A percentile compares a stretch with the other conserved stretches of the same genome.
These are phyloP conservation scores for Ophiostoma australiae DNA, from an alignment of 2,329 filamentous ascomycete species.

Conservation along the genomic window DNA sequence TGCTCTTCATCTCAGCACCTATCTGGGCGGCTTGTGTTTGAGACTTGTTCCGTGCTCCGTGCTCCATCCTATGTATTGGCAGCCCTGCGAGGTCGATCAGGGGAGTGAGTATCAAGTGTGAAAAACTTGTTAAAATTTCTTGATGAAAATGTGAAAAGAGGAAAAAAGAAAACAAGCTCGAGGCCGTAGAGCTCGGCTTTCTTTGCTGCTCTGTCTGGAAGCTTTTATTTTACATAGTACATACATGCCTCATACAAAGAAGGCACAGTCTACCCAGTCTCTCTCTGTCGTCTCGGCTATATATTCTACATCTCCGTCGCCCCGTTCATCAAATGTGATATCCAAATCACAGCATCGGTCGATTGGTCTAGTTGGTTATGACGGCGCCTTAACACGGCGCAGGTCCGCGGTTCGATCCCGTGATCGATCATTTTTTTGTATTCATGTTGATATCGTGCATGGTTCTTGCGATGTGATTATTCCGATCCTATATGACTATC, in stretches of 20 bases:
- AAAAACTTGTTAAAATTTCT: not conserved
- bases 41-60: not conserved
- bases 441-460: not conserved
- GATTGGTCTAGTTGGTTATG: conserved; percentile 15
- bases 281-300: not conserved
- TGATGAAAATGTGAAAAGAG: not conserved
- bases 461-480: not conserved
- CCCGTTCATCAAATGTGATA: not conserved
- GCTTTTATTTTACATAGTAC: too few relatives aligned
- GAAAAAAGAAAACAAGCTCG: not conserved
- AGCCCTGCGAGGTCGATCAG: conserved; percentile 11
- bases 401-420: conserved; percentile 12
- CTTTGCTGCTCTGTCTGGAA: too few relatives aligned
- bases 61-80: not conserved
- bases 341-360: not conserved
- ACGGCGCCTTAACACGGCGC: conserved; percentile 13
- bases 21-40: not conserved
- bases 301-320: not conserved
- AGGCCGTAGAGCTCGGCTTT: not conserved
- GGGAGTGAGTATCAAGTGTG: conserved; percentile 7
- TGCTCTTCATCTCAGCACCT: not conserved
- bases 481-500: too few relatives aligned
- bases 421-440: conserved; percentile 8
- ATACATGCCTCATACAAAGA: too few relatives aligned
- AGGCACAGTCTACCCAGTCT: too few relatives aligned